Percentiles rank a stretch among this genome's conserved stretches.
phyloP scores from a whole-genome alignment of 2,329 filamentous ascomycete genomes.

The Penicillium sp. region DNA sequence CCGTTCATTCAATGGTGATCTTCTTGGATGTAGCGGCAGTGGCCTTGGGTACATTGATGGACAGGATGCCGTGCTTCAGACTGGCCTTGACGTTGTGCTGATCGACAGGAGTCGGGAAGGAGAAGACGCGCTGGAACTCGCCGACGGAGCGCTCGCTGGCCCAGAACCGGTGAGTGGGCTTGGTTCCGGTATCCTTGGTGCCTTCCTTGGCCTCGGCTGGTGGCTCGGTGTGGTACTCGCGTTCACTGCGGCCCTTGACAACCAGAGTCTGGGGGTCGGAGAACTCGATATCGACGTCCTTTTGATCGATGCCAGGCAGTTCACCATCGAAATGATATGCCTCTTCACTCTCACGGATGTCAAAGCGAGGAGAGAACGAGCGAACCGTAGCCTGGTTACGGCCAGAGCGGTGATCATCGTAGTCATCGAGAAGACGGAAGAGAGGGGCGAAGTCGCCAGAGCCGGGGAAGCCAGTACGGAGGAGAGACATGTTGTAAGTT shows the following conservation, averaged over 20 bases:
- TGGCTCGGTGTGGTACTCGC: slow-evolving; percentile 31
- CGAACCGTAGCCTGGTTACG: slow-evolving; percentile 15
- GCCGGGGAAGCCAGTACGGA: slow-evolving; percentile 22
- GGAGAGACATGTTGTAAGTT: slow-evolving; percentile 30
- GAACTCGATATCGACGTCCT: slow-evolving; percentile 43
- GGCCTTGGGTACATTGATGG: slow-evolving; percentile 51
- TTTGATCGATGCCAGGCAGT: slow-evolving; percentile 40
- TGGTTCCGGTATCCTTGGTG: slow-evolving; percentile 14
- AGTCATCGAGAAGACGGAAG: slow-evolving; percentile 42
- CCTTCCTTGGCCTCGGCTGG: slow-evolving; percentile 42
- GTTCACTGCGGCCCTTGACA: slow-evolving; percentile 39
- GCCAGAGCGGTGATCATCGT: slow-evolving; percentile 30
- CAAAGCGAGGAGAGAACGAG: slow-evolving; percentile 40
- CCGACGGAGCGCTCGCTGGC: slow-evolving; percentile 52
- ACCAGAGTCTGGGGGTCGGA: slow-evolving; percentile 41
- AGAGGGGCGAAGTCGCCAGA: slow-evolving; percentile 36
- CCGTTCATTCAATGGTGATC: slow-evolving; percentile 48
- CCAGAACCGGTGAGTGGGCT: slow-evolving; percentile 46
- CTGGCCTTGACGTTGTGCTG: slow-evolving; percentile 54
- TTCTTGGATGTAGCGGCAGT: slow-evolving; percentile 41
- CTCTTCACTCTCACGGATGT: slow-evolving; percentile 39
- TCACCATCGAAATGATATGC: slow-evolving; percentile 43
- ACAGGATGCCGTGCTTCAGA: slow-evolving; percentile 53
- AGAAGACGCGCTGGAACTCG: slow-evolving; percentile 52
- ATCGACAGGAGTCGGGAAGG: slow-evolving; percentile 50